These are phyloP conservation scores for Scedosporium dehoogii DNA, from an alignment of 2,329 filamentous ascomycete genomes.

Conservation along the genomic window DNA sequence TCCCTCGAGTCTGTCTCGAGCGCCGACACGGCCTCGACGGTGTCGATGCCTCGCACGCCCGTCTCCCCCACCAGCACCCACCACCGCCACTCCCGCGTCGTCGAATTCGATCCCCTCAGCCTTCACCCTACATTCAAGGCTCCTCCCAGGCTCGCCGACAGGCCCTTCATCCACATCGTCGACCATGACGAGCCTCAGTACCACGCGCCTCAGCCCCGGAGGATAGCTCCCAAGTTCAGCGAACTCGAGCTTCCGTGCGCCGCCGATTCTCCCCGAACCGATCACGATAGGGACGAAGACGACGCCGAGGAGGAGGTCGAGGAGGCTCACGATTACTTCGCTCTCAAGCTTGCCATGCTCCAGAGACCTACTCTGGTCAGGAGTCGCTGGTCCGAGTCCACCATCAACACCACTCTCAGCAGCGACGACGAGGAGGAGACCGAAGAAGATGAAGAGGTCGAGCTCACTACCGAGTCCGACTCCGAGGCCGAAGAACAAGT, in stretches of 20 bases:
- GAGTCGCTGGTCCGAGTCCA: constrained; percentile 34
- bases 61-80: constrained; percentile 10
- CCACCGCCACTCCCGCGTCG: constrained; percentile 16
- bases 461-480: constrained; percentile 12
- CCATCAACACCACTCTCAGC: constrained; percentile 21
- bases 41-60: constrained; percentile 10
- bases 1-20: constrained; percentile 25
- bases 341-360: constrained; percentile 15
- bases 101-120: constrained; percentile 21
- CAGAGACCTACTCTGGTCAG: constrained; percentile 17
- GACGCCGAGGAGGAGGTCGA: background rate
- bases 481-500: background rate
- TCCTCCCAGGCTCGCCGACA: constrained; percentile 10
- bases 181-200: constrained; percentile 14
- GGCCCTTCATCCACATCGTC: constrained; percentile 19
- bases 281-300: constrained; percentile 15
- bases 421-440: constrained; percentile 15
- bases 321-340: constrained; percentile 21
- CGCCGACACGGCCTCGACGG: constrained; percentile 19
- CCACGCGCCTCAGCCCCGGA: background rate
- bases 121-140: constrained; percentile 23
- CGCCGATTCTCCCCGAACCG: constrained; percentile 14
- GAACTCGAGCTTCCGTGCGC: constrained; percentile 15
- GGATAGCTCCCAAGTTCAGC: constrained; percentile 11
- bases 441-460: constrained; percentile 14